phyloP scores from a whole-genome alignment of 2,329 filamentous ascomycete species.

The Colletotrichum lini region DNA sequence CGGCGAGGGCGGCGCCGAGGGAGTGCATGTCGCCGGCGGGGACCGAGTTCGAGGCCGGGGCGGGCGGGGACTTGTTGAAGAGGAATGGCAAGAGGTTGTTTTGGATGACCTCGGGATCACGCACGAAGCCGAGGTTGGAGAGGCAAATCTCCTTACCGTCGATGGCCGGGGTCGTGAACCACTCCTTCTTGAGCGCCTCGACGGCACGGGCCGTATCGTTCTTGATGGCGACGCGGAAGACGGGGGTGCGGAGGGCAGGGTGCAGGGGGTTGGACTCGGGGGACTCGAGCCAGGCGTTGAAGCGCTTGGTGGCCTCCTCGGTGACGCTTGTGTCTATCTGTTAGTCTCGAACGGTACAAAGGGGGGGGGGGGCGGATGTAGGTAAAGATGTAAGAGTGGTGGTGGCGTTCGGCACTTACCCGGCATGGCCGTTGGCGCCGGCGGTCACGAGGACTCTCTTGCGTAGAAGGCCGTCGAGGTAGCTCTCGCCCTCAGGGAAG shows the following conservation, averaged over 20 bases:
- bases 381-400: too few relatives aligned
- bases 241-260: conserved; percentile 83
- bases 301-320: conserved; percentile 82
- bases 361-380: too few relatives aligned
- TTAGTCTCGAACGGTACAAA: conserved; percentile 46
- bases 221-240: conserved; percentile 85
- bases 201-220: conserved; percentile 78
- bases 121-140: conserved; percentile 80
- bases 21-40: conserved; percentile 90
- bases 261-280: conserved; percentile 79
- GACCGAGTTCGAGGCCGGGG: conserved; percentile 72
- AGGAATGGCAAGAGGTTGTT: conserved; percentile 81
- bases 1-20: conserved; percentile 79
- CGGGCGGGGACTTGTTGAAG: conserved; percentile 74
- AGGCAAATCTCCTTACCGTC: conserved; percentile 93
- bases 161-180: conserved; percentile 84
- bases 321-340: conserved; percentile 66
- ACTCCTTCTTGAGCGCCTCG: conserved; percentile 86
- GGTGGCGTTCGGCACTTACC: conserved; percentile 62
- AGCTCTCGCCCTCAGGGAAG: conserved; percentile 82
- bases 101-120: conserved; percentile 76
- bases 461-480: conserved; percentile 84
- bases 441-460: conserved; percentile 85
- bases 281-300: conserved; percentile 83
- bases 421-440: conserved; percentile 81